Evolutionary conservation across 805 yeast species (phyloP).

Genomic region (Millerozyma acaciae): DNA sequence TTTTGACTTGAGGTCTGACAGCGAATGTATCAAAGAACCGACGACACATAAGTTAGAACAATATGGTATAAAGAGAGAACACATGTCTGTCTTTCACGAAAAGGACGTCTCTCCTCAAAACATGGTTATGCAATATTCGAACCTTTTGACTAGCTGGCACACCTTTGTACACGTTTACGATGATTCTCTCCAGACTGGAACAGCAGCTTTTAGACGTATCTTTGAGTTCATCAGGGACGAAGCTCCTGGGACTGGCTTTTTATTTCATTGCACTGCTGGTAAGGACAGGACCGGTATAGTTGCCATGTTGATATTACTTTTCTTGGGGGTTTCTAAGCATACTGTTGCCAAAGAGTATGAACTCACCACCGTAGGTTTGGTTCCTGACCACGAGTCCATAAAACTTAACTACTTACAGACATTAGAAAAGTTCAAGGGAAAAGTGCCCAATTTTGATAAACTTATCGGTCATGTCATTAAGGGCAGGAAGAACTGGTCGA

Average conservation of each 20-base stretch:
- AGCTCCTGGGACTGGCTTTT: slow-evolving; percentile 35
- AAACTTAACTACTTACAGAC: slow-evolving; percentile 30
- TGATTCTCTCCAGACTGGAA: slow-evolving; percentile 51
- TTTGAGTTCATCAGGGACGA: slow-evolving; percentile 55
- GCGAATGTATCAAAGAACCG: slow-evolving; percentile 50
- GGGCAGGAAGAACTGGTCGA: slow-evolving; percentile 40
- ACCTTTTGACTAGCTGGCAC: slow-evolving; percentile 54
- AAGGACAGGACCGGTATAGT: slow-evolving; percentile 81
- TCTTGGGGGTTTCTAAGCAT: slow-evolving; percentile 63
- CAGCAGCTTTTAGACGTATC: slow-evolving; percentile 43
- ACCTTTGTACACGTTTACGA: slow-evolving; percentile 63
- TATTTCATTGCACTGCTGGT: slow-evolving; percentile 82
- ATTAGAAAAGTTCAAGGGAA: slow-evolving; percentile 26
- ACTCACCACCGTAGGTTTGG: slow-evolving; percentile 62
- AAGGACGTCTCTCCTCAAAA: slow-evolving; percentile 63
- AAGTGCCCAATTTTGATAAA: slow-evolving; percentile 19
- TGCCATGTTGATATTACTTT: slow-evolving; percentile 59
- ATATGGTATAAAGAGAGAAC: slow-evolving; percentile 45
- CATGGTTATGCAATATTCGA: slow-evolving; percentile 51
- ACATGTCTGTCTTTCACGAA: slow-evolving; percentile 53
- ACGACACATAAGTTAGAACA: slow-evolving; percentile 31
- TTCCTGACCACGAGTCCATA: slow-evolving; percentile 43
- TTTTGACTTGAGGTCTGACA: slow-evolving; percentile 64
- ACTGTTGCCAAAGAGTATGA: slow-evolving; percentile 74
- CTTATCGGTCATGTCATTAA: slow-evolving; percentile 20